phyloP scores from a whole-genome alignment of 2,329 filamentous ascomycete species.

The Xylariaceae sp. region DNA sequence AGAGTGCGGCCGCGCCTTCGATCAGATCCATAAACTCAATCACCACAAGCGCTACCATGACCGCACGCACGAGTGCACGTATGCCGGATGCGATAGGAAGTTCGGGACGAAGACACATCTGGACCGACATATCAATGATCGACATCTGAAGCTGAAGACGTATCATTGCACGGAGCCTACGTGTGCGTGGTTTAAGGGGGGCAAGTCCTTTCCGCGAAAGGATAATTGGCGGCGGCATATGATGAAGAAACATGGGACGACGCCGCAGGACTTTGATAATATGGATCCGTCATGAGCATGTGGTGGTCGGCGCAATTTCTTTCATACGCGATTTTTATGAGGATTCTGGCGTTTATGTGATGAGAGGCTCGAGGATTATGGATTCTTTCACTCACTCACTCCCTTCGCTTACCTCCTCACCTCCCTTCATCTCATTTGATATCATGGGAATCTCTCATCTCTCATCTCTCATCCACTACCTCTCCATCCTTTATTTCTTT shows the following conservation, averaged over 20 bases:
- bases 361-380: neutral
- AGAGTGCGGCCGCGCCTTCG: constrained; percentile 43
- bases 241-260: constrained; percentile 48
- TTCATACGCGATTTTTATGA: constrained; percentile 1
- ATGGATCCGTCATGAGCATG: constrained; percentile 22
- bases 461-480: too few relatives aligned
- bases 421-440: neutral
- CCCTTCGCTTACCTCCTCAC: neutral
- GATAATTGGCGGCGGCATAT: constrained; percentile 60
- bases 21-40: constrained; percentile 56
- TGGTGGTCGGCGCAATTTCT: neutral
- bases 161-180: constrained; percentile 51
- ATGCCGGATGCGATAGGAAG: constrained; percentile 45
- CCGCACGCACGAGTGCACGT: constrained; percentile 43
- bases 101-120: constrained; percentile 59
- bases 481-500: too few relatives aligned
- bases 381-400: neutral
- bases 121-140: constrained; percentile 57
- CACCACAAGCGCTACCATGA: constrained; percentile 59
- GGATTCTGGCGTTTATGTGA: neutral
- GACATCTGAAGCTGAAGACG: constrained; percentile 54
- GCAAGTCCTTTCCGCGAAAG: constrained; percentile 55
- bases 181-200: constrained; percentile 54
- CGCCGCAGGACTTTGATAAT: constrained; percentile 23
- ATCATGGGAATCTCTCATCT: neutral